Evolutionary conservation across 116 monocot species (phyloP).

Genomic region (Trichopus zeylanicus): DNA sequence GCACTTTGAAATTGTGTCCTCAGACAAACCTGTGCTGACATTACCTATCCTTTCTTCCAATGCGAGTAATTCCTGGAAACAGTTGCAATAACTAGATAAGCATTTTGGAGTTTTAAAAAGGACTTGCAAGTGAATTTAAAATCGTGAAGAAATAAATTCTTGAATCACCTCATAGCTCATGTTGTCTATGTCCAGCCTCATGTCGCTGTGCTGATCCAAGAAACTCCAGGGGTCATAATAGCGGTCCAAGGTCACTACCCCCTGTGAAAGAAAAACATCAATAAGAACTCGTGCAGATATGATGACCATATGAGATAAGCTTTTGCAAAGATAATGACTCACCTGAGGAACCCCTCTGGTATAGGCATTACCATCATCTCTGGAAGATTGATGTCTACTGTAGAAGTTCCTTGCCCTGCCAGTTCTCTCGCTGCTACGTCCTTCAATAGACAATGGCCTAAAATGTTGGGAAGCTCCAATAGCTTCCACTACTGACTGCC

Average conservation of each 20-base stretch:
- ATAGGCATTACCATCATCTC: constrained; percentile 16
- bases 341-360: constrained; percentile 47
- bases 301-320: not conserved
- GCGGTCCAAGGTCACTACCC: constrained; percentile 15
- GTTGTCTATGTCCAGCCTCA: constrained; percentile 82
- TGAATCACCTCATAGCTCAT: constrained; percentile 85
- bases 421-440: constrained; percentile 25
- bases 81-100: not conserved
- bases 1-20: constrained; percentile 30
- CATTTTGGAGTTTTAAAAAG: not conserved
- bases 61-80: constrained; percentile 63
- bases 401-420: constrained; percentile 22
- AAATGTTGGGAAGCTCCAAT: constrained; percentile 21
- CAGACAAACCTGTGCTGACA: constrained; percentile 57
- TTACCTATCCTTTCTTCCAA: constrained; percentile 77
- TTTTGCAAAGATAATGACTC: not conserved
- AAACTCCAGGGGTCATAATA: constrained; percentile 26
- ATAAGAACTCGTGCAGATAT: not conserved
- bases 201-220: constrained; percentile 65
- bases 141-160: not conserved
- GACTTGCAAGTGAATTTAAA: not conserved
- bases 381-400: constrained; percentile 18
- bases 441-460: constrained; percentile 25
- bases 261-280: constrained; percentile 25
- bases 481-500: constrained; percentile 16